Percentiles rank a stretch among this genome's conserved stretches.
Conservation (phyloP, 2,329 filamentous ascomycete genomes). For the Pezicula carpinea region DNA sequence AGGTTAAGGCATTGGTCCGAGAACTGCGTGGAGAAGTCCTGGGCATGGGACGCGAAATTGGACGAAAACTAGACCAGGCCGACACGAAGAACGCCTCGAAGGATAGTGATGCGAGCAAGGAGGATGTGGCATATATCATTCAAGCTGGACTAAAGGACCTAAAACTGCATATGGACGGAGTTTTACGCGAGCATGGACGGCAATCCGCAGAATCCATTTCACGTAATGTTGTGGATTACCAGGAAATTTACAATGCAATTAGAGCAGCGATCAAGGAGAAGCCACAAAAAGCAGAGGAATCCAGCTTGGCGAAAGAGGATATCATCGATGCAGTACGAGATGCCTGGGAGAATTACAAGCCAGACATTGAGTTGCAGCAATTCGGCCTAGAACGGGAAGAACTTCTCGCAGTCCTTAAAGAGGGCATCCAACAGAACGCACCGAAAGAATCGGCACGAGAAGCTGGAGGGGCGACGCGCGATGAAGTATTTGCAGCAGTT, state of each 20-base stretch:
- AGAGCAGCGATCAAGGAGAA: conserved; percentile 63
- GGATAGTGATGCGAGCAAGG: conserved; percentile 50
- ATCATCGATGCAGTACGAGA: conserved; percentile 83
- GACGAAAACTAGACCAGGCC: conserved; percentile 75
- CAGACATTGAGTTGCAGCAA: conserved; percentile 85
- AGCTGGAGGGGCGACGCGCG: conserved; percentile 62
- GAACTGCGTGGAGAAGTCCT: conserved; percentile 89
- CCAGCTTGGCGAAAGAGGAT: conserved; percentile 68
- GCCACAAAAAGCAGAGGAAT: conserved; percentile 44
- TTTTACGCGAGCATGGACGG: conserved; percentile 71
- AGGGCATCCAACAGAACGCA: conserved; percentile 75
- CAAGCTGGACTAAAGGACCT: conserved; percentile 77
- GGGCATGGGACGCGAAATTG: conserved; percentile 89
- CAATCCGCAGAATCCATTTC: conserved; percentile 63
- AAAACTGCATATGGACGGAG: conserved; percentile 75
- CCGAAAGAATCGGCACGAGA: conserved; percentile 34
- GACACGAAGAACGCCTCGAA: conserved; percentile 40
- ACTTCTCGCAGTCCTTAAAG: conserved; percentile 77
- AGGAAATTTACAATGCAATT: conserved; percentile 82
- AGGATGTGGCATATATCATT: conserved; percentile 73
- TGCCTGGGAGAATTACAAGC: conserved; percentile 91
- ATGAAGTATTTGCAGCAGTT: conserved; percentile 81
- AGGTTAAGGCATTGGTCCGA: conserved; percentile 85
- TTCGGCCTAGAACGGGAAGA: conserved; percentile 88
- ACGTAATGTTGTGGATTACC: conserved; percentile 65